Evolutionary conservation across 2,329 filamentous ascomycete genomes (phyloP).

Genomic region (Aspergillus luchuensis): DNA sequence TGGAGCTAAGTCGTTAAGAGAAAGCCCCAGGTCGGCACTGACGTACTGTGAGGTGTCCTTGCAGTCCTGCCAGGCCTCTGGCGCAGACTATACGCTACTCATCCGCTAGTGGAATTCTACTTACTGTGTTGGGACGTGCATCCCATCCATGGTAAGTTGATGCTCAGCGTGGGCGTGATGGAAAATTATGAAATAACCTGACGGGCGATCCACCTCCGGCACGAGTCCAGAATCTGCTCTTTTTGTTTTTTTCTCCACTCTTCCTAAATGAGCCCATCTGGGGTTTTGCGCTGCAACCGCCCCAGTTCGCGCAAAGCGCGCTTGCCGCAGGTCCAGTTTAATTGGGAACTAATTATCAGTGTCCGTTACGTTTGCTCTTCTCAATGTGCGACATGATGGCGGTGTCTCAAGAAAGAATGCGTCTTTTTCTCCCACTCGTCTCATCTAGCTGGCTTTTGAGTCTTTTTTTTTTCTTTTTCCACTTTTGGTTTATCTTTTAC

Average conservation of each 20-base stretch:
- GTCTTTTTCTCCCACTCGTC: background rate
- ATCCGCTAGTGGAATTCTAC: conserved; percentile 3
- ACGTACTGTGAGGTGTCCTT: conserved; percentile 26
- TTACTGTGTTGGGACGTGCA: conserved; percentile 3
- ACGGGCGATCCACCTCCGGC: conserved; percentile 12
- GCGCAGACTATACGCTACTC: conserved; percentile 3
- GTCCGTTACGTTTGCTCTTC: conserved; percentile 8
- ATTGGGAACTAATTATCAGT: conserved; percentile 6
- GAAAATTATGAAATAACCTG: background rate
- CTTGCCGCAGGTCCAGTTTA: conserved; percentile 34
- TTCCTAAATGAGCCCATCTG: conserved; percentile 20
- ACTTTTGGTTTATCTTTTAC: background rate
- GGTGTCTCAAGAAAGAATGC: conserved; percentile 16
- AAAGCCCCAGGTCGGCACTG: conserved; percentile 23
- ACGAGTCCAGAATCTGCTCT: conserved; percentile 16
- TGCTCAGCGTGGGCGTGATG: background rate
- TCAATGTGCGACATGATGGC: conserved; percentile 9
- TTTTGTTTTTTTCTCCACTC: conserved; percentile 9
- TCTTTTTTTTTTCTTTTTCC: conserved; percentile 9
- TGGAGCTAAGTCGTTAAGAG: conserved; percentile 18
- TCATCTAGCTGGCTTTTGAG: background rate
- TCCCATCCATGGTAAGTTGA: background rate
- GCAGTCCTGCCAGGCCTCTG: conserved; percentile 18
- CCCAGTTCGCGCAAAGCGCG: conserved; percentile 40
- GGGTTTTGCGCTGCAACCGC: conserved; percentile 41